Percentiles rank a stretch among this genome's conserved stretches.
Conservation (phyloP, 345 rosid genomes). For the Aquilaria sinensis region DNA sequence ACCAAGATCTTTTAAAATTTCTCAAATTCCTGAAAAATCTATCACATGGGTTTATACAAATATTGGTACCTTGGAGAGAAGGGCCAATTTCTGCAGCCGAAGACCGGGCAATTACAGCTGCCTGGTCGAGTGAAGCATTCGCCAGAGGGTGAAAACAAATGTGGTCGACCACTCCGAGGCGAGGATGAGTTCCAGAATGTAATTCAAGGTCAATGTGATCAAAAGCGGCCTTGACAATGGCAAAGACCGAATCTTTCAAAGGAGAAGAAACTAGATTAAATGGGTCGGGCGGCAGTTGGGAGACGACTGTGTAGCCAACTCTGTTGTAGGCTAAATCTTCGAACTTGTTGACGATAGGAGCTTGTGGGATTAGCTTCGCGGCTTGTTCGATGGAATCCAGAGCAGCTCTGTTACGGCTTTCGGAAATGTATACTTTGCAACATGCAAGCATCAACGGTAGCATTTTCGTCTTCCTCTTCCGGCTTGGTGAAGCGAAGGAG, state of each 20-base stretch:
- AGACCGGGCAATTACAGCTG: slow-evolving; percentile 55
- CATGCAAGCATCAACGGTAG: slow-evolving; percentile 65
- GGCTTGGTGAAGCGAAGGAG: slow-evolving; percentile 5
- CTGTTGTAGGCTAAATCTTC: slow-evolving; percentile 70
- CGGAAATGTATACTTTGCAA: slow-evolving; percentile 85
- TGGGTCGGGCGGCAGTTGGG: slow-evolving; percentile 30
- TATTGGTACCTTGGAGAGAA: slow-evolving; percentile 48
- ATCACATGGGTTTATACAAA: no score
- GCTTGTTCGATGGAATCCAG: slow-evolving; percentile 65
- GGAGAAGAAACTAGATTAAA: slow-evolving; percentile 27
- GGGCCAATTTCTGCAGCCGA: slow-evolving; percentile 66
- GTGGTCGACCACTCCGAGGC: slow-evolving; percentile 93
- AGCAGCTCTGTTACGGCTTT: slow-evolving; percentile 61
- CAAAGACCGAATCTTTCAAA: slow-evolving; percentile 44
- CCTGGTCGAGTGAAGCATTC: slow-evolving; percentile 50
- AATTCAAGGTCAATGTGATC: slow-evolving; percentile 50
- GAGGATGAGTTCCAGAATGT: slow-evolving; percentile 80
- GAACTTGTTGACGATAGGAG: slow-evolving; percentile 72
- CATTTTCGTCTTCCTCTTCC: slow-evolving; percentile 34
- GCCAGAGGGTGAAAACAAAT: slow-evolving; percentile 84
- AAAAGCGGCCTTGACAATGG: slow-evolving; percentile 80
- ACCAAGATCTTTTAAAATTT: not conserved
- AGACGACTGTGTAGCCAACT: slow-evolving; percentile 79
- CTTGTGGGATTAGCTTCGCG: slow-evolving; percentile 53
- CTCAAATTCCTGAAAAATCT: not conserved